A percentile compares a stretch with the other conserved stretches of the same genome.
phyloP scores from a whole-genome alignment of 1,284 basidiomycete species.

The Ustilago hordei region DNA sequence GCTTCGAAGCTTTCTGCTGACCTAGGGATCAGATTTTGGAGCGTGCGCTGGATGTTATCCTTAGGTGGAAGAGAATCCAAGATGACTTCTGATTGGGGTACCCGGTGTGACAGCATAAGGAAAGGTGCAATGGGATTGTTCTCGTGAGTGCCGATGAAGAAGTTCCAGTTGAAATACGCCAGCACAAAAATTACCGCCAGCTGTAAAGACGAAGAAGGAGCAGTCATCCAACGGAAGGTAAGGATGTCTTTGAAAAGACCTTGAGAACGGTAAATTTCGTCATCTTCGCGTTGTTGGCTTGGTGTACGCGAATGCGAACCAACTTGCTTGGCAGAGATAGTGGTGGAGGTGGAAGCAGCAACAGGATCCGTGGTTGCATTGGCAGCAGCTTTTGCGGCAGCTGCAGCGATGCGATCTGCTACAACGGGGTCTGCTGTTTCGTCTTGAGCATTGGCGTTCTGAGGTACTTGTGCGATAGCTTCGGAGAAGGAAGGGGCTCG shows the following conservation, averaged over 20 bases:
- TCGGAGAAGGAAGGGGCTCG: conserved; percentile 50
- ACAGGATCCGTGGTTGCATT: conserved; percentile 27
- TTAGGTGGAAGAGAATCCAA: conserved; percentile 69
- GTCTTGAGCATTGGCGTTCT: conserved; percentile 50
- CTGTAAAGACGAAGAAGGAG: conserved; percentile 55
- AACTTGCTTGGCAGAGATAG: conserved; percentile 3
- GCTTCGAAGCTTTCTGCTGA: conserved; percentile 37
- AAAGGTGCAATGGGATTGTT: conserved; percentile 82
- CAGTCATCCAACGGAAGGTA: conserved; percentile 65
- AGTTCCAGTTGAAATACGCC: conserved; percentile 79
- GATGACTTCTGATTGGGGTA: conserved; percentile 72
- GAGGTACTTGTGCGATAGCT: conserved; percentile 42
- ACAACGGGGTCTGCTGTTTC: conserved; percentile 45
- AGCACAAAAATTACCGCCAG: conserved; percentile 80
- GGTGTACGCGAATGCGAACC: neutral
- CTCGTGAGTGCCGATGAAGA: conserved; percentile 71
- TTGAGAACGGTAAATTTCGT: conserved; percentile 45
- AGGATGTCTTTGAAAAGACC: conserved; percentile 50
- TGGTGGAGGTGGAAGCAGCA: conserved; percentile 23
- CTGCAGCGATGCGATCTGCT: conserved; percentile 41
- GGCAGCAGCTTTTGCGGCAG: conserved; percentile 15
- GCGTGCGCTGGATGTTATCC: conserved; percentile 24
- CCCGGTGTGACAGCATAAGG: conserved; percentile 80
- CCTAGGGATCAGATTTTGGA: conserved; percentile 40
- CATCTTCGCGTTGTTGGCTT: conserved; percentile 25